Conservation (phyloP, 805 yeast species). For the Lipomyces mesembrius region DNA sequence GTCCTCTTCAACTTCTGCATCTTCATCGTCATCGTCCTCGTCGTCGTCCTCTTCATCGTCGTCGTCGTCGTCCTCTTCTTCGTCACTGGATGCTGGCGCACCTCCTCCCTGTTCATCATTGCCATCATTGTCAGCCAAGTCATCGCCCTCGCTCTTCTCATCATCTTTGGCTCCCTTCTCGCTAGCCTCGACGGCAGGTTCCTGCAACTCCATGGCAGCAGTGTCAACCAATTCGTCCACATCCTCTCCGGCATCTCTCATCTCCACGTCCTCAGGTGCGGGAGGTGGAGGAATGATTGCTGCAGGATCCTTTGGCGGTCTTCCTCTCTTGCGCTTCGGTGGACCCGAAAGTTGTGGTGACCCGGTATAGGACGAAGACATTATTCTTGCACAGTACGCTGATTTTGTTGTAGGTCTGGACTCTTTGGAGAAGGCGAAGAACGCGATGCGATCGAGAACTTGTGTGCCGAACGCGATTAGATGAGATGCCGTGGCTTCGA, state of each 20-base stretch:
- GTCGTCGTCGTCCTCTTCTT: constrained; percentile 42
- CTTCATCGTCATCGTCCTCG: constrained; percentile 39
- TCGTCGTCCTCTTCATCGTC: constrained; percentile 40
- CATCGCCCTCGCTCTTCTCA: neutral
- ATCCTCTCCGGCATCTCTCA: neutral
- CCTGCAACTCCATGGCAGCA: neutral
- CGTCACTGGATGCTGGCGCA: constrained; percentile 33
- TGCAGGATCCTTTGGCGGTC: neutral
- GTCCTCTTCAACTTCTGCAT: constrained; percentile 38
- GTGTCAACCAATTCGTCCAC: constrained; percentile 3
- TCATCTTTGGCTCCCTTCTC: neutral
- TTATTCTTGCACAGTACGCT: neutral
- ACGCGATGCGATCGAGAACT: constrained; percentile 4
- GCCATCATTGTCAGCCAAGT: neutral
- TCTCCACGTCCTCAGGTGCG: neutral
- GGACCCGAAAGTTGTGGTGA: constrained; percentile 7
- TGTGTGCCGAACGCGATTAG: neutral
- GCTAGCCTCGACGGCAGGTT: neutral
- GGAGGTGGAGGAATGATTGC: too few relatives aligned
- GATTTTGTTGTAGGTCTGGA: neutral
- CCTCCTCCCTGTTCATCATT: constrained; percentile 14
- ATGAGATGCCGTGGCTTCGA: neutral
- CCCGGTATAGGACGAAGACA: neutral
- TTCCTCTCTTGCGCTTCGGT: constrained; percentile 23
- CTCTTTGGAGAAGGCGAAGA: neutral